Base-by-base conservation (phyloP, 768 basidiomycete genomes). In the Pleurotus pulmonarius region DNA sequence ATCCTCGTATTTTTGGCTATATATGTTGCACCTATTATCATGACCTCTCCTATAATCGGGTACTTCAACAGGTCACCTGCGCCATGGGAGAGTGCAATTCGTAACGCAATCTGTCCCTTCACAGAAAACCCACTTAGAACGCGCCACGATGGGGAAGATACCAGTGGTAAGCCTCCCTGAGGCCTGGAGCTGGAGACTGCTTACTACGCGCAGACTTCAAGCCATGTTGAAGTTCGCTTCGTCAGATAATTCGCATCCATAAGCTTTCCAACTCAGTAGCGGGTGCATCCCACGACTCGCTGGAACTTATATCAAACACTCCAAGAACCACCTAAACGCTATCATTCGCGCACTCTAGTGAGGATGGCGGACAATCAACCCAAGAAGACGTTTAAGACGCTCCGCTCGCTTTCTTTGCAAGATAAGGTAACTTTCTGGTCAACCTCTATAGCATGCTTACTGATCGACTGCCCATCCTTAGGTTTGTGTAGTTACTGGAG, bases 401-500 rank as follows among this genome's bases (percentile, higher is more conserved):
- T 95, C 38, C 82, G 87, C 8, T 78, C 82, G 24, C 89, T 96
- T 65, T 93, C 92, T 8, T 81, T 96, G 76, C 76, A 83, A 67
- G 81, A 80, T 65, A 93, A 90, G 79, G 91, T 87, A 34, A 8
- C 29, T 11, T 11, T 34, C 3, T 49, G 70, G 44, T 48, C 37
- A 25, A 56, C 22, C 34, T 24, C 15, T 24, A n/a, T 5, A n/a
- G 34, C 43, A 15, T 49, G 40, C 55, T 55, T 46, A 2, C 56
- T 12, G 56, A 24, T 38, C 20, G 12, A 34, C 37, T 25, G 29
- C 24, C 13, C 18, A 56, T 29, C 49, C 56, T 15, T 65, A 96
- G 87, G 93, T 94, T 54, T 92, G 92, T 73, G 75, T 95, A 63
- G 86, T 98, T 49, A 98, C 96, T 39, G 96, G 96, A 46, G 96